A percentile compares a stretch with the other conserved stretches of the same genome.
These are phyloP conservation scores for Zoysia pacifica DNA, from an alignment of 176 grass and related monocot species.

Conservation along the genomic window DNA sequence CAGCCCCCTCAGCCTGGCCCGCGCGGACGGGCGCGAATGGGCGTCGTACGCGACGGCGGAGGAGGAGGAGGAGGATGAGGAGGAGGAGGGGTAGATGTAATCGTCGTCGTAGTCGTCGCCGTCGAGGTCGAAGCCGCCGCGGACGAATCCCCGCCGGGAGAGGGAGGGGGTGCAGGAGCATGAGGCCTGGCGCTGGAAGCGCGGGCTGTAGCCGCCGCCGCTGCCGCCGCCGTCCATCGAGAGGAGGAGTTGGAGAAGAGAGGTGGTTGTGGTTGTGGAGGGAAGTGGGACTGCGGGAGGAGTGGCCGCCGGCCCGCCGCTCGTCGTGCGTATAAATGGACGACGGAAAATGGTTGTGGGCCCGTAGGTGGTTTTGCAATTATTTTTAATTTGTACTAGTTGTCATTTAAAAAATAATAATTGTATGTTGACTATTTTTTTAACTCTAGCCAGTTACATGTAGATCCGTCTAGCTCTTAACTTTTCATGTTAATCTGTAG, in stretches of 20 bases:
- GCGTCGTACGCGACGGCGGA: constrained; percentile 7
- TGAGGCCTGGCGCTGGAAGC: constrained; percentile 64
- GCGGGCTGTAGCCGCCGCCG: constrained; percentile 42
- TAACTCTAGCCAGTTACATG: too few relatives aligned
- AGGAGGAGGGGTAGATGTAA: neutral
- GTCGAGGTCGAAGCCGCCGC: constrained; percentile 45
- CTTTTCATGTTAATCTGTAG: too few relatives aligned
- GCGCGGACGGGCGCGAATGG: constrained; percentile 6
- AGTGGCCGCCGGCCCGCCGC: neutral
- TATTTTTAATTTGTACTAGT: neutral
- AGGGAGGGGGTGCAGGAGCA: constrained; percentile 60
- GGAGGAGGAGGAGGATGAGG: neutral
- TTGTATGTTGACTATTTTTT: too few relatives aligned
- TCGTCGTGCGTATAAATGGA: constrained; percentile 39
- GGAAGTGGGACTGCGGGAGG: neutral
- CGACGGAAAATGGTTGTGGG: constrained; percentile 13
- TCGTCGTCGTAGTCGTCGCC: constrained; percentile 35
- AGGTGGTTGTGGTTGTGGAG: neutral
- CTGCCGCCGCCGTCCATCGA: constrained; percentile 49
- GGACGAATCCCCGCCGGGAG: constrained; percentile 48
- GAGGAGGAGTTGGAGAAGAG: neutral
- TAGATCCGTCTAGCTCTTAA: too few relatives aligned
- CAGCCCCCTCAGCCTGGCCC: constrained; percentile 48
- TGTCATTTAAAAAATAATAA: neutral
- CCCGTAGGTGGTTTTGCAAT: constrained; percentile 19